These are phyloP conservation scores for Vachellia pachyceras DNA, from an alignment of 306 rosid genomes.

Conservation along the genomic window DNA sequence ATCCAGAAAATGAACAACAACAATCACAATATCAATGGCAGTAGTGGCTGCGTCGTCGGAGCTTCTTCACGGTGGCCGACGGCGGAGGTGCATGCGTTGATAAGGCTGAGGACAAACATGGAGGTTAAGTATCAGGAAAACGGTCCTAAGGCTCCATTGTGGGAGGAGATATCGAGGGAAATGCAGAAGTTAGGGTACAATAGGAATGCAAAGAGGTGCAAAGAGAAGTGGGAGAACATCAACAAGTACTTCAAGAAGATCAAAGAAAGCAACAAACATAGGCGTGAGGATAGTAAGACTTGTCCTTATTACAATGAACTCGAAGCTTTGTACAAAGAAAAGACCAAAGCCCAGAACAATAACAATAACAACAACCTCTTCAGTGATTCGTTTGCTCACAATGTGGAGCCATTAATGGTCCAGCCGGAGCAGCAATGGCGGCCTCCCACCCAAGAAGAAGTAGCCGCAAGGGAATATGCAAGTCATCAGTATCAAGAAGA, in stretches of 20 bases:
- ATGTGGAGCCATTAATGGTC: conserved; percentile 77
- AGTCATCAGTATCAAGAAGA: conserved; percentile 13
- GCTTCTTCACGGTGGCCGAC: conserved; percentile 57
- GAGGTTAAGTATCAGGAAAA: conserved; percentile 73
- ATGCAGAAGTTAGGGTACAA: conserved; percentile 74
- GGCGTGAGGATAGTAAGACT: conserved; percentile 80
- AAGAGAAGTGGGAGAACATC: conserved; percentile 98
- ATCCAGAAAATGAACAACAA: conserved; percentile 35
- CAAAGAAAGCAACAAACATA: conserved; percentile 66
- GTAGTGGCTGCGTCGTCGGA: neutral
- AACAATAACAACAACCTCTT: neutral
- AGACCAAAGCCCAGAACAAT: conserved; percentile 39
- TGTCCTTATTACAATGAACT: conserved; percentile 86
- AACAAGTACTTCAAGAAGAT: conserved; percentile 95
- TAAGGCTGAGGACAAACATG: conserved; percentile 61
- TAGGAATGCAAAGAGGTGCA: conserved; percentile 84
- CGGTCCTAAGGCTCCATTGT: conserved; percentile 81
- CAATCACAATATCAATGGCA: neutral
- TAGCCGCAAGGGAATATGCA: neutral
- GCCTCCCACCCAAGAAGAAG: conserved; percentile 51
- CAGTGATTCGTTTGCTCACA: conserved; percentile 13
- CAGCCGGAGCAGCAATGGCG: conserved; percentile 87
- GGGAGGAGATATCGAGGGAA: conserved; percentile 91
- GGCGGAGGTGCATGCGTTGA: conserved; percentile 71
- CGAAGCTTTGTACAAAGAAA: conserved; percentile 70